A percentile compares a stretch with the other conserved stretches of the same genome.
Conservation (phyloP, 805 yeast genomes). For the Cyberlindnera japonica region DNA sequence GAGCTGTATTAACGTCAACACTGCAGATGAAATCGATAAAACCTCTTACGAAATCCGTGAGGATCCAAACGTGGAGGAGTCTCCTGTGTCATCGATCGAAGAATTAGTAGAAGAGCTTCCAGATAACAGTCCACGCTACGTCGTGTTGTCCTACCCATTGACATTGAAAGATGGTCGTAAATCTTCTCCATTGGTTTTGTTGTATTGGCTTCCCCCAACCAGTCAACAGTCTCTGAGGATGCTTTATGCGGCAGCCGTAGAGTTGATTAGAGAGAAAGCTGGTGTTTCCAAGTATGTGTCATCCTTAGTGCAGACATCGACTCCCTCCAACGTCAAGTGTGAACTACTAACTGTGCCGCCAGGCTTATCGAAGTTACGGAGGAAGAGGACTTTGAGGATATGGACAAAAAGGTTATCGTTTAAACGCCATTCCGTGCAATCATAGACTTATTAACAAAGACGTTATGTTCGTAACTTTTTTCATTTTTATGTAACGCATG, state of each 20-base stretch:
- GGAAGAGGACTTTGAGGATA: conserved; percentile 64
- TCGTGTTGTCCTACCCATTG: conserved; percentile 74
- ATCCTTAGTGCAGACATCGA: too few relatives aligned
- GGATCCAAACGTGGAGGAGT: conserved; percentile 39
- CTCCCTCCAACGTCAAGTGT: conserved; percentile 21
- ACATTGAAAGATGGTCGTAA: conserved; percentile 67
- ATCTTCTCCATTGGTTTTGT: conserved; percentile 67
- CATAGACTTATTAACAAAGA: too few relatives aligned
- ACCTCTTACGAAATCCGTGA: conserved; percentile 46
- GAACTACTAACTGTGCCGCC: conserved; percentile 19
- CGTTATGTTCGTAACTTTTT: too few relatives aligned
- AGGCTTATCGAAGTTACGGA: conserved; percentile 61
- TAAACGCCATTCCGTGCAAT: background rate
- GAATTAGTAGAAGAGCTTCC: conserved; percentile 76
- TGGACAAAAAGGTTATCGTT: conserved; percentile 36
- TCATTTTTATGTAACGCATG: too few relatives aligned
- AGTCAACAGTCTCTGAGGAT: conserved; percentile 77
- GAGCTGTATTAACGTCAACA: too few relatives aligned
- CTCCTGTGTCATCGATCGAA: conserved; percentile 48
- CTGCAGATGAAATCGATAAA: conserved; percentile 52
- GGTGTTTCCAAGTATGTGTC: conserved; percentile 31
- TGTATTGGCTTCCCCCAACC: conserved; percentile 89
- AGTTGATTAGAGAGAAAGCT: conserved; percentile 63
- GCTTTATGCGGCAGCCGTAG: conserved; percentile 91
- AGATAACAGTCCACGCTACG: conserved; percentile 73